Conservation (phyloP, 768 basidiomycete species). For the Grammothele lineata region DNA sequence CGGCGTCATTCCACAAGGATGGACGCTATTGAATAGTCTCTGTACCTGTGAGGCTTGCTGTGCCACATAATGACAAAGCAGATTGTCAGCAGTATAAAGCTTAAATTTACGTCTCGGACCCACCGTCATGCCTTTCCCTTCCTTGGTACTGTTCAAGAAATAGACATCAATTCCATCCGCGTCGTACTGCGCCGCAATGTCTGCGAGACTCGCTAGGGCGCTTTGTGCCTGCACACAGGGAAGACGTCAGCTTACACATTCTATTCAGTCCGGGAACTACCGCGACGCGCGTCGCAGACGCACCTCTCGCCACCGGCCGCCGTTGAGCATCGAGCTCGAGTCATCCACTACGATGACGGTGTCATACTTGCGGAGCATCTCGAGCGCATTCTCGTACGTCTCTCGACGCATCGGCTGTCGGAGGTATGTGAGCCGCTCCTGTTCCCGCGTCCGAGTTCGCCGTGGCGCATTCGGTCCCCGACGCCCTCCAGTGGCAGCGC, state of each 20-base stretch:
- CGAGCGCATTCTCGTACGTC: slow-evolving; percentile 22
- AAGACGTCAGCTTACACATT: neutral
- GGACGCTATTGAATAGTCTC: slow-evolving; percentile 39
- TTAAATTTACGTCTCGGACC: too few species aligned
- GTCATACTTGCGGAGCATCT: slow-evolving; percentile 43
- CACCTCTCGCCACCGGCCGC: slow-evolving; percentile 48
- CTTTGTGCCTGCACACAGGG: slow-evolving; percentile 34
- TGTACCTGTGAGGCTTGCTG: slow-evolving; percentile 37
- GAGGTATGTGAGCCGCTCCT: slow-evolving; percentile 10
- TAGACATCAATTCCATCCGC: slow-evolving; percentile 57
- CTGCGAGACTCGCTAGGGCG: slow-evolving; percentile 47
- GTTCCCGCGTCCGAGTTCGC: neutral
- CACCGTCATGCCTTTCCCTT: neutral
- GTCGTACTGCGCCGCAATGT: slow-evolving; percentile 46
- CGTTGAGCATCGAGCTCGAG: slow-evolving; percentile 49
- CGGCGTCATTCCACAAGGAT: slow-evolving; percentile 42
- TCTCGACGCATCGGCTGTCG: slow-evolving; percentile 15
- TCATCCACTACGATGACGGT: slow-evolving; percentile 61
- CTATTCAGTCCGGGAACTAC: too few species aligned
- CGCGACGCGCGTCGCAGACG: neutral
- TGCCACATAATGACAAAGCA: too few species aligned
- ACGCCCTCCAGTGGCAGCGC: too few species aligned
- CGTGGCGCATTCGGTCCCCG: too few species aligned
- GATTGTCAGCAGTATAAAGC: too few species aligned
- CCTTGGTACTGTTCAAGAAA: slow-evolving; percentile 45